Conservation (phyloP, 352 stramenopile species). For the Globisporangium acanthophoron region DNA sequence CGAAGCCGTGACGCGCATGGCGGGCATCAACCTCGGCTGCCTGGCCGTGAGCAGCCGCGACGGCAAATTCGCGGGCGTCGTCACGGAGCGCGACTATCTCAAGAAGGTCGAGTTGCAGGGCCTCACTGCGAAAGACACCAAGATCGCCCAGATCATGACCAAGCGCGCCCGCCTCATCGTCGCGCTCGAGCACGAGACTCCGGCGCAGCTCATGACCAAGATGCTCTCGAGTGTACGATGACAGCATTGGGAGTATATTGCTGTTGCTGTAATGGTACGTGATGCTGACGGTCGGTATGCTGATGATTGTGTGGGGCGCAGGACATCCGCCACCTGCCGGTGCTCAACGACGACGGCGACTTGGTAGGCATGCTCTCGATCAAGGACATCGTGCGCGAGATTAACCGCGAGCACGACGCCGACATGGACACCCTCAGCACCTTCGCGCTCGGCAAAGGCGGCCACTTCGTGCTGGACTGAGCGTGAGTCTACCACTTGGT, state of each 20-base stretch:
- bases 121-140: conserved; percentile 79
- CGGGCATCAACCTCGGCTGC: conserved; percentile 90
- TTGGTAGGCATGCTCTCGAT: conserved; percentile 93
- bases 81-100: conserved; percentile 95
- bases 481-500: neutral
- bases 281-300: neutral
- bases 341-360: conserved; percentile 90
- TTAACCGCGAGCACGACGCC: conserved; percentile 73
- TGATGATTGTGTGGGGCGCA: conserved; percentile 10
- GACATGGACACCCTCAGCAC: conserved; percentile 78
- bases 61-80: conserved; percentile 88
- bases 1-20: conserved; percentile 94
- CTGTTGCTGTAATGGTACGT: neutral
- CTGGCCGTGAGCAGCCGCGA: conserved; percentile 87
- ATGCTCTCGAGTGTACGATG: conserved; percentile 88
- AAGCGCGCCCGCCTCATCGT: conserved; percentile 88
- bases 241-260: neutral
- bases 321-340: conserved; percentile 93
- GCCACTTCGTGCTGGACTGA: conserved; percentile 81
- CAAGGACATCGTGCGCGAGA: conserved; percentile 90
- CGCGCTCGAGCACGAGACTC: conserved; percentile 79
- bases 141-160: conserved; percentile 93
- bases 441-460: conserved; percentile 72
- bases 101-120: conserved; percentile 94
- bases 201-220: conserved; percentile 92